phyloP scores from a whole-genome alignment of 2,329 filamentous ascomycete species.

The Hawksworthiomyces lignivorus region DNA sequence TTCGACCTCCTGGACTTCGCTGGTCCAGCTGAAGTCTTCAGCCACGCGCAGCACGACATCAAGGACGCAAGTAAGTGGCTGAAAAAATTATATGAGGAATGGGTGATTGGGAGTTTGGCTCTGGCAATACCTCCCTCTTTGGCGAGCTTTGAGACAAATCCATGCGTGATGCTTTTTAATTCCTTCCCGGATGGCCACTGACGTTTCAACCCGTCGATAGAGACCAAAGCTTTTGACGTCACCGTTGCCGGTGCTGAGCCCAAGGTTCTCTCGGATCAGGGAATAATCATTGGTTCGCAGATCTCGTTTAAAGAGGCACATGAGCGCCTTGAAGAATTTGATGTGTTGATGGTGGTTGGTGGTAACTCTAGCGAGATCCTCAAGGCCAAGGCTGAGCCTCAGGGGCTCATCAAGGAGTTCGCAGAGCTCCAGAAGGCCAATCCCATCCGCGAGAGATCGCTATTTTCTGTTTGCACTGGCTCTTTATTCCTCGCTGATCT shows the following conservation, averaged over 20 bases:
- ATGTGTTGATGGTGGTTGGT: constrained; percentile 71
- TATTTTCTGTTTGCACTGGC: constrained; percentile 74
- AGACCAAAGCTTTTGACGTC: constrained; percentile 48
- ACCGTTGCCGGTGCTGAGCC: constrained; percentile 47
- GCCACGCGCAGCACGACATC: constrained; percentile 43
- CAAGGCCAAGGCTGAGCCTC: constrained; percentile 60
- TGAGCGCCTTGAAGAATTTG: constrained; percentile 65
- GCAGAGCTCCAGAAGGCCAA: constrained; percentile 74
- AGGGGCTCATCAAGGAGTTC: constrained; percentile 67
- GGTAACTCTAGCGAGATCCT: constrained; percentile 58
- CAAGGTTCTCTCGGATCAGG: constrained; percentile 52
- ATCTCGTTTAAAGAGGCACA: constrained; percentile 73
- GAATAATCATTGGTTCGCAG: constrained; percentile 64
- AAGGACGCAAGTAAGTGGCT: constrained; percentile 43
- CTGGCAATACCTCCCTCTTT: too few species aligned
- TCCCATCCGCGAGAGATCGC: constrained; percentile 69
- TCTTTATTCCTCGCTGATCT: constrained; percentile 68
- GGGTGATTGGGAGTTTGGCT: neutral
- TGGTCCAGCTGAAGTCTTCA: constrained; percentile 46
- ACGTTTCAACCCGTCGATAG: constrained; percentile 1
- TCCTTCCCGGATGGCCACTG: too few species aligned
- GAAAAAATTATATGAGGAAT: too few species aligned
- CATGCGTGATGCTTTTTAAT: too few species aligned
- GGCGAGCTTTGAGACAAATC: too few species aligned
- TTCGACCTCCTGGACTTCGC: constrained; percentile 54